Conservation (phyloP, 2,329 filamentous ascomycete genomes). For the Ophiostoma himal-ulmi region DNA sequence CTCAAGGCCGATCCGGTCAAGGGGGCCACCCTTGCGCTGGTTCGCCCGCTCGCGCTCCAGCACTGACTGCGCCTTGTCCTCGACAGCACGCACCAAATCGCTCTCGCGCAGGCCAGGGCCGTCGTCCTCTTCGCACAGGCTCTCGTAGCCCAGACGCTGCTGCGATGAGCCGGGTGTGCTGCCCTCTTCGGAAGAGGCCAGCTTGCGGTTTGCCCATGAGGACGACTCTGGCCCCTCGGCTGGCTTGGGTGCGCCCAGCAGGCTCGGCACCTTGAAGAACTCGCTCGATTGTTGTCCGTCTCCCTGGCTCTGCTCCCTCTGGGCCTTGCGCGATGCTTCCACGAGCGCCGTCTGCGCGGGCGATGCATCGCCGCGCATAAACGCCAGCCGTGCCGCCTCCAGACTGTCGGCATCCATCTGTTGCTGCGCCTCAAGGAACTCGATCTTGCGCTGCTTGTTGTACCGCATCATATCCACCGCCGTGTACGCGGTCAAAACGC, state of each 20-base stretch:
- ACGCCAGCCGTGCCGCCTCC: conserved; percentile 53
- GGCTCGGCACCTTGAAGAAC: conserved; percentile 44
- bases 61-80: conserved; percentile 35
- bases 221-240: conserved; percentile 33
- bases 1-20: conserved; percentile 46
- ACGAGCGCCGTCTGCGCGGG: conserved; percentile 52
- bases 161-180: conserved; percentile 27
- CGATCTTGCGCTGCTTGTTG: conserved; percentile 54
- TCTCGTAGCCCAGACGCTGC: conserved; percentile 32
- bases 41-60: conserved; percentile 48
- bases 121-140: conserved; percentile 32
- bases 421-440: conserved; percentile 53
- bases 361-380: conserved; percentile 53
- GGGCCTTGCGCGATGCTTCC: conserved; percentile 50
- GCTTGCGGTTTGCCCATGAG: conserved; percentile 30
- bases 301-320: conserved; percentile 26
- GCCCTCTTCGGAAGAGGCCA: conserved; percentile 36
- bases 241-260: conserved; percentile 42
- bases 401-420: conserved; percentile 50
- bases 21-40: conserved; percentile 45
- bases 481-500: conserved; percentile 53
- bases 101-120: conserved; percentile 30
- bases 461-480: conserved; percentile 56
- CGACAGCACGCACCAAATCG: conserved; percentile 31
- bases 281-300: not conserved